Conservation (phyloP, 169 alveolate species). For the Plasmodium yoelii region DNA sequence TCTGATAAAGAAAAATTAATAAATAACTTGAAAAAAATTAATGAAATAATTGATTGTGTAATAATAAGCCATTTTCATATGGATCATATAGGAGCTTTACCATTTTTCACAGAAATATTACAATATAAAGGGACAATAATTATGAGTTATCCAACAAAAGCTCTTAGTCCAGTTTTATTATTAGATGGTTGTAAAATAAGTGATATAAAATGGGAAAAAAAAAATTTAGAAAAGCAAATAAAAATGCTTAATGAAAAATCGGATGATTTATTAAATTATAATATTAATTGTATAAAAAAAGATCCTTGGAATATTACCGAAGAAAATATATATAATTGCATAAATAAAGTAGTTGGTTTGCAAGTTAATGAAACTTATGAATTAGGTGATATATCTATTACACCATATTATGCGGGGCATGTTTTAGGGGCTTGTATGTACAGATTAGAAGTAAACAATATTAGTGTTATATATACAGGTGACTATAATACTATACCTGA, state of each 20-base stretch:
- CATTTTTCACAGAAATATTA: constrained; percentile 96
- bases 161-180: constrained; percentile 96
- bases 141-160: constrained; percentile 98
- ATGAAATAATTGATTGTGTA: constrained; percentile 92
- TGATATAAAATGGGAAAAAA: constrained; percentile 82
- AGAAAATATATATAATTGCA: constrained; percentile 90
- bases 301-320: constrained; percentile 89
- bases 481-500: constrained; percentile 97
- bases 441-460: constrained; percentile 93
- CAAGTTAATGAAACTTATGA: constrained; percentile 92
- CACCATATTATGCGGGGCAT: constrained; percentile 99
- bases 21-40: constrained; percentile 51
- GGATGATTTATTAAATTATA: constrained; percentile 65
- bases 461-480: constrained; percentile 94
- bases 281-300: constrained; percentile 56
- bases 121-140: constrained; percentile 93
- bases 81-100: constrained; percentile 99
- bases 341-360: constrained; percentile 89
- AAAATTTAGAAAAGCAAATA: constrained; percentile 78
- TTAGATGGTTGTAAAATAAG: constrained; percentile 96
- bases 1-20: constrained; percentile 55
- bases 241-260: constrained; percentile 80
- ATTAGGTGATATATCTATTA: constrained; percentile 91
- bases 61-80: constrained; percentile 97
- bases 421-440: constrained; percentile 98